Conservation (phyloP, 2,329 filamentous ascomycete species). For the Colletotrichum tabaci region DNA sequence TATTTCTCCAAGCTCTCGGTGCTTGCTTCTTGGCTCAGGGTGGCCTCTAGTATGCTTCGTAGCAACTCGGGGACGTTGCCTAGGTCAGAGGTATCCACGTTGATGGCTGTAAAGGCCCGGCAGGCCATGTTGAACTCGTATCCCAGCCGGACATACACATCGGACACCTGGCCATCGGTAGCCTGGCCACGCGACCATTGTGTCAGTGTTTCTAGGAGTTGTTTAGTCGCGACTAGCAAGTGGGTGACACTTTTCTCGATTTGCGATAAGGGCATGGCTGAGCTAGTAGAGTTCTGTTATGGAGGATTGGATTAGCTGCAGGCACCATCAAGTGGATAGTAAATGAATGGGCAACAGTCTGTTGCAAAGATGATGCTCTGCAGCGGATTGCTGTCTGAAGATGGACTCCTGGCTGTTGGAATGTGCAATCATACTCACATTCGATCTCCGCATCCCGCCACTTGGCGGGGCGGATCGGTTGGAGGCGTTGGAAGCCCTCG, state of each 20-base stretch:
- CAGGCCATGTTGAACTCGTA: conserved; percentile 99
- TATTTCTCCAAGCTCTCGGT: conserved; percentile 95
- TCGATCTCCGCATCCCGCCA: conserved; percentile 63
- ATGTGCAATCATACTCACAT: conserved; percentile 64
- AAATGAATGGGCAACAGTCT: conserved; percentile 7
- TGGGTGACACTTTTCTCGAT: conserved; percentile 99
- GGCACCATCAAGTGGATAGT: neutral
- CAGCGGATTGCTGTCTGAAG: neutral
- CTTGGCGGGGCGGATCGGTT: conserved; percentile 67
- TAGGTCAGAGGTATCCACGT: conserved; percentile 93
- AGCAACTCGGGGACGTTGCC: conserved; percentile 95
- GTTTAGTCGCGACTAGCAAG: conserved; percentile 96
- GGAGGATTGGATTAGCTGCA: conserved; percentile 38
- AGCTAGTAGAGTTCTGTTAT: conserved; percentile 58
- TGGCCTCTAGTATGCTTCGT: conserved; percentile 93
- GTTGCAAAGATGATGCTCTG: neutral
- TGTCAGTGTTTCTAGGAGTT: conserved; percentile 95
- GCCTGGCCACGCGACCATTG: conserved; percentile 96
- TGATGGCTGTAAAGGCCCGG: conserved; percentile 95
- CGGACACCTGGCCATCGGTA: conserved; percentile 94
- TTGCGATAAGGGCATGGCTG: conserved; percentile 86
- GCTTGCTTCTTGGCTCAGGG: conserved; percentile 95
- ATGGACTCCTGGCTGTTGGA: neutral
- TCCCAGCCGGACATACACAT: conserved; percentile 96
- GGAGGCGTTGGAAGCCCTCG: conserved; percentile 77